These are phyloP conservation scores for Neurospora sp. DNA, from an alignment of 495 filamentous ascomycete species.

Conservation along the genomic window DNA sequence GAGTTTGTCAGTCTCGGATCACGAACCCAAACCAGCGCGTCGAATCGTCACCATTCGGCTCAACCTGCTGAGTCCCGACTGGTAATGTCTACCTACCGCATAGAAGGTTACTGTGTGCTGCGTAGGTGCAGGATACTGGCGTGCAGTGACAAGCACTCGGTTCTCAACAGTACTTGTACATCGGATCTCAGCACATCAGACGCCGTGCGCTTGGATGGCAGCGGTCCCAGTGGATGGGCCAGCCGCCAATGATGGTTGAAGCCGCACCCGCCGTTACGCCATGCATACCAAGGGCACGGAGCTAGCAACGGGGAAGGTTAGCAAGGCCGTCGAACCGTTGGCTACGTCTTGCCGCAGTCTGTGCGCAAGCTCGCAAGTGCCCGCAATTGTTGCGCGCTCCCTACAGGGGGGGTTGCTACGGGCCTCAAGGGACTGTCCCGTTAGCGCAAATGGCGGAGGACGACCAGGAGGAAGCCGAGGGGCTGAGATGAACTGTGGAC, in stretches of 20 bases:
- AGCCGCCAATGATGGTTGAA: neutral
- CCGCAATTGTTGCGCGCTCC: constrained; percentile 8
- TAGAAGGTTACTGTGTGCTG: constrained; percentile 19
- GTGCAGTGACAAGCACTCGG: constrained; percentile 1
- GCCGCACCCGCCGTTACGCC: constrained; percentile 9
- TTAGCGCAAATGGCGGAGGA: neutral
- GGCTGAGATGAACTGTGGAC: neutral
- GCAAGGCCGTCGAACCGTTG: neutral
- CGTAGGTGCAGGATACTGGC: neutral
- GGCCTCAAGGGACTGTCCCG: neutral
- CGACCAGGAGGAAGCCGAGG: neutral
- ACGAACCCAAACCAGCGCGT: neutral
- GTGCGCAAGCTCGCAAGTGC: neutral
- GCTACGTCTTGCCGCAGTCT: neutral
- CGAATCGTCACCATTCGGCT: neutral
- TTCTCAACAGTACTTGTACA: neutral
- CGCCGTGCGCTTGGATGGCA: neutral
- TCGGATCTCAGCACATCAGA: neutral
- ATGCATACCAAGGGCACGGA: neutral
- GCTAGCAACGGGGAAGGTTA: neutral
- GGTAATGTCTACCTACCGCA: constrained; percentile 16
- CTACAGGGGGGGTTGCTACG: neutral
- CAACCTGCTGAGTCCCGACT: constrained; percentile 5
- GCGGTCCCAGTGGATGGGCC: neutral
- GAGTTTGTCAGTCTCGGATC: neutral